phyloP scores from a whole-genome alignment of 345 rosid species.

The Crucihimalaya himalaica region DNA sequence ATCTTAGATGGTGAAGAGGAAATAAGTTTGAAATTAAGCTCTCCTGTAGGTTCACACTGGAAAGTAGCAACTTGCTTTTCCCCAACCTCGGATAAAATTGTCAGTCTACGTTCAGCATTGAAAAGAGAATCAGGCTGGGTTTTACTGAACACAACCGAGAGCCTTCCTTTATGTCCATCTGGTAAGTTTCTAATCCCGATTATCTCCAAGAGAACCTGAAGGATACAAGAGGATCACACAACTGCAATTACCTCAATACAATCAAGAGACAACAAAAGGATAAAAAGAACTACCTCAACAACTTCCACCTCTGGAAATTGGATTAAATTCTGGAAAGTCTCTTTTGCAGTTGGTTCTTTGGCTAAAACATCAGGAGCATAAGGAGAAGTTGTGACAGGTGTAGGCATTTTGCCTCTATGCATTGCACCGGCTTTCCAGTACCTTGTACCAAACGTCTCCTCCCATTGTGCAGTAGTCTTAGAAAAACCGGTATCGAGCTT shows the following conservation, averaged over 20 bases:
- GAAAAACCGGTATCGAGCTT: conserved; percentile 85
- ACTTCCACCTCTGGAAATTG: conserved; percentile 54
- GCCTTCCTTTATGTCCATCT: conserved; percentile 62
- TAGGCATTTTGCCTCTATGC: conserved; percentile 76
- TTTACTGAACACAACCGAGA: conserved; percentile 61
- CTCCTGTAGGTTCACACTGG: conserved; percentile 82
- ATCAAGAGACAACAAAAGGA: not conserved
- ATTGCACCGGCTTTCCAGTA: conserved; percentile 96
- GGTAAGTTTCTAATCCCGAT: conserved; percentile 70
- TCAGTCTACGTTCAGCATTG: conserved; percentile 57
- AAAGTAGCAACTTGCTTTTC: conserved; percentile 71
- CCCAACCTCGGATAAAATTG: conserved; percentile 59
- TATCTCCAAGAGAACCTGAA: conserved; percentile 48
- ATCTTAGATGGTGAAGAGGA: conserved; percentile 56
- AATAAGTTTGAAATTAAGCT: conserved; percentile 70
- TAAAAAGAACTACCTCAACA: conserved; percentile 63
- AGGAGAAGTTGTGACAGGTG: conserved; percentile 60
- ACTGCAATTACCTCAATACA: not conserved
- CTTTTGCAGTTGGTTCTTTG: conserved; percentile 41
- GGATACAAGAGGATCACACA: not conserved
- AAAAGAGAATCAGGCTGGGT: conserved; percentile 68
- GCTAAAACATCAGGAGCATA: conserved; percentile 40
- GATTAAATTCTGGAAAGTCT: conserved; percentile 39
- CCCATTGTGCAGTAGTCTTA: conserved; percentile 85
- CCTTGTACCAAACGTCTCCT: conserved; percentile 75